Evolutionary conservation across 768 basidiomycete genomes (phyloP), one percentile per base, ranked within the genome.

Genomic region (Imleria badia): DNA sequence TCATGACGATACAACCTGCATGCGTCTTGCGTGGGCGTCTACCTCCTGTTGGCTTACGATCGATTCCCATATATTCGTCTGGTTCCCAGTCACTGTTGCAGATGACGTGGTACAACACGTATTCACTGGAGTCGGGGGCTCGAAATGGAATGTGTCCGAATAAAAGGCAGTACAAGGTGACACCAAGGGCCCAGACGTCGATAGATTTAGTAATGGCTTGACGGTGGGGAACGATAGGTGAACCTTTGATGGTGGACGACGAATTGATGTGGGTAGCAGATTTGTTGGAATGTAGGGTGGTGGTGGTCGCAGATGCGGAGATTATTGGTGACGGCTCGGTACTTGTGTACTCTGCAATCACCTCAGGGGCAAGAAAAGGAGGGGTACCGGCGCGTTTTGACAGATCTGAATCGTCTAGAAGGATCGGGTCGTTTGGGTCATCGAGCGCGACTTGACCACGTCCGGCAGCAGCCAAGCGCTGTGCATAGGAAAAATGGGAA

Each of bases 111-210:
- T 94, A 96, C 48, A 97, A 73, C 51, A 79, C 80, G 69, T 83
- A 97, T 71, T 94, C 91, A 41, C 77, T 81, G 14, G 72, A 72
- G 46, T 68, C 73, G n/a, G 74, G 69, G 1, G 80, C 80, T 30
- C 76, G 74, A 71, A 94, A 98, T 2, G 96, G 96, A 2, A 88
- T 83, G 52, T 75, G 76, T 11, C 94, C 97, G 60, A 96, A 98
- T 2, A 98, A 80, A 43, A 98, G 81, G 67, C 94, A 96, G 72
- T 93, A 98, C 6, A 98, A 77, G 3, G 97, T 99, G 30, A 98
- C 89, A 22, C 97, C 97, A 3, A 99, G 81, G 1, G 97, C 96
- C 97, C 97, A 99, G 33, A 99, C 83, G 66, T 99, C 97, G 67
- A 98, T 96, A 5, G 93, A 86, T 69, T 94, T 93, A 38, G 93